A percentile compares a stretch with the other conserved stretches of the same genome.
Conservation (phyloP, 2,329 filamentous ascomycete genomes). For the Chaetomium globosum region DNA sequence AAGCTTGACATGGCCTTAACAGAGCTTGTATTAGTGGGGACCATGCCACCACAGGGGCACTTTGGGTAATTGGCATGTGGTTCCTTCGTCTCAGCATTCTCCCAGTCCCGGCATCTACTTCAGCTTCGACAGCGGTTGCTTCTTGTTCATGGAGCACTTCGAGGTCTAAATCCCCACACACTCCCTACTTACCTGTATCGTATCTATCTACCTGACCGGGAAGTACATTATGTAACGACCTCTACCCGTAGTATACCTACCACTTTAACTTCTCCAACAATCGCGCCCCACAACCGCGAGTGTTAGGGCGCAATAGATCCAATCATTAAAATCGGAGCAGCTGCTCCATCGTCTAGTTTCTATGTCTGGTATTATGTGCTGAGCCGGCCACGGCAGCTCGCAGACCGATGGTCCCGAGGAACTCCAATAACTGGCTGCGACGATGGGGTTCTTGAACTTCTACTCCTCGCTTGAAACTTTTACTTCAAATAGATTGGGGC, state of each 20-base stretch:
- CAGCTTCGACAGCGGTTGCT: too few species aligned
- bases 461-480: too few species aligned
- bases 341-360: background rate
- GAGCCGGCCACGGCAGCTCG: background rate
- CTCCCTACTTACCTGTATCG: too few species aligned
- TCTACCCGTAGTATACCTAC: too few species aligned
- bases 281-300: too few species aligned
- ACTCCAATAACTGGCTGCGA: constrained; percentile 3
- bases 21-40: background rate
- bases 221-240: too few species aligned
- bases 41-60: too few species aligned
- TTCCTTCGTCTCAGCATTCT: background rate
- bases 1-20: background rate
- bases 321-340: constrained; percentile 4
- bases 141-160: too few species aligned
- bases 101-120: too few species aligned
- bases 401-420: constrained; percentile 10
- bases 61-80: background rate
- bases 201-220: too few species aligned
- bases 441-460: constrained; percentile 6
- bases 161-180: too few species aligned
- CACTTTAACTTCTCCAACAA: too few species aligned
- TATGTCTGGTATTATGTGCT: constrained; percentile 1
- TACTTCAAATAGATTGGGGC: constrained; percentile 6
- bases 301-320: constrained; percentile 2